Percentiles rank a stretch among this genome's conserved stretches.
phyloP scores from a whole-genome alignment of 1,284 basidiomycete species.

The Lentinula novae-zelandiae region DNA sequence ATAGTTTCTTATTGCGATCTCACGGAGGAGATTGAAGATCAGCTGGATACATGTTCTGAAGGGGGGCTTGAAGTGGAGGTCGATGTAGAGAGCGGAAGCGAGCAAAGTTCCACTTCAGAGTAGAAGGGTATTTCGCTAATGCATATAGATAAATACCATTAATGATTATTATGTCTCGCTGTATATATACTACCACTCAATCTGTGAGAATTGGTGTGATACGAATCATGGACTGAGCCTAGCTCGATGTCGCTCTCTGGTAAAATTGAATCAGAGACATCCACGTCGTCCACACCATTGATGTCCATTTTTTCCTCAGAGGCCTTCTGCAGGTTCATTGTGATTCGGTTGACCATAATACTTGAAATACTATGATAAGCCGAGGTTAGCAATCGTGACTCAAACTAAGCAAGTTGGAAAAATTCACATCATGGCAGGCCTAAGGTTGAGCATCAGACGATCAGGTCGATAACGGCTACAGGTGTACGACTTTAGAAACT shows the following conservation, averaged over 20 bases:
- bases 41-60: not conserved
- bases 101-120: too few relatives aligned
- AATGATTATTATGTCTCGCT: too few relatives aligned
- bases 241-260: slow-evolving; percentile 1
- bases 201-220: not conserved
- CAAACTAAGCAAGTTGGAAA: not conserved
- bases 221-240: not conserved
- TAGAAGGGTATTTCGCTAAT: too few relatives aligned
- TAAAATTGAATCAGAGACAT: not conserved
- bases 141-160: too few relatives aligned
- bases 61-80: too few relatives aligned
- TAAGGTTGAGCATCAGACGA: not conserved
- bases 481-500: not conserved
- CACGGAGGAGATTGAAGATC: not conserved
- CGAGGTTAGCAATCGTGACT: not conserved
- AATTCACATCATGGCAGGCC: slow-evolving; percentile 10
- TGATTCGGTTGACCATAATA: slow-evolving; percentile 23
- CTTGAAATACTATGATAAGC: slow-evolving; percentile 15
- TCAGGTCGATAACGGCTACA: not conserved
- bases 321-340: slow-evolving; percentile 19
- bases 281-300: not conserved
- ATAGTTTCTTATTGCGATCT: not conserved
- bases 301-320: not conserved
- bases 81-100: too few relatives aligned
- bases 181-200: not conserved